A percentile compares a stretch with the other conserved stretches of the same genome.
Evolutionary conservation across 1,139 yeast species (phyloP).

Genomic region (Pichia terricola): DNA sequence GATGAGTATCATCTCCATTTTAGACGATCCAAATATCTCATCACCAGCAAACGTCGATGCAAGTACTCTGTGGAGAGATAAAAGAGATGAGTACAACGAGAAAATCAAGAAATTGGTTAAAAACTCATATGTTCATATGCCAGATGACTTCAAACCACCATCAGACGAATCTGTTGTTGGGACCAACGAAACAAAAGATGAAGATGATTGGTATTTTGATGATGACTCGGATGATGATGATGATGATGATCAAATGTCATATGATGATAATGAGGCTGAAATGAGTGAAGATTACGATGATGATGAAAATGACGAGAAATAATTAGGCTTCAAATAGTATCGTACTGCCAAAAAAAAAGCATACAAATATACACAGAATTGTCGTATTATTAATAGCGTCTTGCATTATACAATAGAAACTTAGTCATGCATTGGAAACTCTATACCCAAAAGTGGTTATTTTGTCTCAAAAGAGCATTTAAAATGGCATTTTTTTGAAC

Average conservation of each 20-base stretch:
- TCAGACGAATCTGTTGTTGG: constrained; percentile 5
- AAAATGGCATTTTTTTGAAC: no score
- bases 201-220: constrained; percentile 24
- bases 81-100: constrained; percentile 67
- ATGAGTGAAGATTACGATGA: constrained; percentile 30
- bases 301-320: constrained; percentile 18
- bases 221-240: constrained; percentile 25
- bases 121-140: constrained; percentile 75
- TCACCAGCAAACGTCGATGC: constrained; percentile 97
- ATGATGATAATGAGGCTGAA: constrained; percentile 34
- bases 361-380: no score
- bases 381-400: no score
- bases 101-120: constrained; percentile 78
- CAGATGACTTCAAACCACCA: constrained; percentile 80
- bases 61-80: constrained; percentile 79
- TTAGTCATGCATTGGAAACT: no score
- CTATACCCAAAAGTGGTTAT: no score
- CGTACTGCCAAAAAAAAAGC: no score
- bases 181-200: constrained; percentile 24
- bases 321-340: background rate
- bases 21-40: constrained; percentile 86
- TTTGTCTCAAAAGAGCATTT: no score
- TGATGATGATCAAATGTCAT: constrained; percentile 22
- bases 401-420: no score
- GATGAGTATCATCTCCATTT: constrained; percentile 77